phyloP scores from a whole-genome alignment of 108 stramenopile species.

The Cyclotella atomus region DNA sequence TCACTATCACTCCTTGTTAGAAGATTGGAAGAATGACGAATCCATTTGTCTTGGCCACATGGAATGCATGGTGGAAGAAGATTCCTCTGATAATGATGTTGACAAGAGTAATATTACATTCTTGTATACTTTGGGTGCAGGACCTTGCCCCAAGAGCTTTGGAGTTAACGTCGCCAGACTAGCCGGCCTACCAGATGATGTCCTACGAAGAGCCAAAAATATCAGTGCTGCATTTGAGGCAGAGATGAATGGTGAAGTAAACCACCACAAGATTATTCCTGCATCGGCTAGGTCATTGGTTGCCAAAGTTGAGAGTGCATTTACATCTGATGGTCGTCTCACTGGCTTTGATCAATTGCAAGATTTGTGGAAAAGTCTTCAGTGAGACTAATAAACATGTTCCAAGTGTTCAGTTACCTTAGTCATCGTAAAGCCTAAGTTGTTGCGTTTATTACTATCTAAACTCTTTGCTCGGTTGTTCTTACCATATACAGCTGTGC shows the following conservation, averaged over 20 bases:
- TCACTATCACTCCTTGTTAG: constrained; percentile 94
- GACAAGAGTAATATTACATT: constrained; percentile 90
- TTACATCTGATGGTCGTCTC: constrained; percentile 7
- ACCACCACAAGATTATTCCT: constrained; percentile 33
- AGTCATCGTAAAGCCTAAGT: no score
- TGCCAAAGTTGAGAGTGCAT: constrained; percentile 6
- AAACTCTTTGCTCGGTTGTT: no score
- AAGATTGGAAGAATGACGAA: constrained; percentile 89
- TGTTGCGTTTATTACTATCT: no score
- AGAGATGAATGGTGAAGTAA: constrained; percentile 63
- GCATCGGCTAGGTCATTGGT: constrained; percentile 22
- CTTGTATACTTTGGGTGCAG: constrained; percentile 94
- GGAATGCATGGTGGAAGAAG: constrained; percentile 94
- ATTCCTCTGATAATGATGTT: constrained; percentile 38
- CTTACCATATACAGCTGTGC: no score
- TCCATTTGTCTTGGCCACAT: constrained; percentile 96
- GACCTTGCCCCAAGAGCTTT: constrained; percentile 95
- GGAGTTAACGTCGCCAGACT: constrained; percentile 99
- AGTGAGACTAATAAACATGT: no score
- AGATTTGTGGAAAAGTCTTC: constrained; percentile 35
- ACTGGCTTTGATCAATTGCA: constrained; percentile 10
- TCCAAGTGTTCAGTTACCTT: no score
- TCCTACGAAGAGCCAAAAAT: constrained; percentile 80
- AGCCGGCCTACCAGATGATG: constrained; percentile 95
- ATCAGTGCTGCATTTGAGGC: constrained; percentile 82